phyloP scores from a whole-genome alignment of 495 filamentous ascomycete species.

The Articulospora tetracladia region DNA sequence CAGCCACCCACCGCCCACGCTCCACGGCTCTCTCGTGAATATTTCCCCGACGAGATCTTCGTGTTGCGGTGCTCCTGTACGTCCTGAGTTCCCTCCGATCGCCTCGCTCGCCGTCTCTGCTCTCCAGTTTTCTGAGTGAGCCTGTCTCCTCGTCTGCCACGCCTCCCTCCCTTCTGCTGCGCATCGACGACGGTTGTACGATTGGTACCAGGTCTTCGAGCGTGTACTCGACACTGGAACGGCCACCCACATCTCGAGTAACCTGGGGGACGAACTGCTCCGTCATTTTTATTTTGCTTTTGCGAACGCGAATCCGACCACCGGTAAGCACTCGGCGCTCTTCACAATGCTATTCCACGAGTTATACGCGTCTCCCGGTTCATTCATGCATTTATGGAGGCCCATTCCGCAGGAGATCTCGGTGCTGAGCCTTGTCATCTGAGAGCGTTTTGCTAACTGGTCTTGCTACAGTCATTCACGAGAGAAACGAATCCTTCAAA shows the following conservation, averaged over 20 bases:
- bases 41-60: background rate
- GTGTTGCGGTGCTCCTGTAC: no score
- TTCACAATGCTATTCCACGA: background rate
- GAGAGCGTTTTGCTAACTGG: slow-evolving; percentile 2
- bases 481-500: background rate
- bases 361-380: background rate
- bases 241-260: background rate
- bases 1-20: no score
- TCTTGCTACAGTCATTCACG: slow-evolving; percentile 1
- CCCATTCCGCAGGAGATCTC: no score
- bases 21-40: background rate
- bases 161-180: background rate
- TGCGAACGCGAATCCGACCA: background rate
- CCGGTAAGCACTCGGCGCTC: background rate
- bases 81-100: background rate
- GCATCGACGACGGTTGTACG: background rate
- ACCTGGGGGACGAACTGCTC: background rate
- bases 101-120: background rate
- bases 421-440: background rate
- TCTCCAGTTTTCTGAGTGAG: background rate
- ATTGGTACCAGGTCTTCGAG: background rate
- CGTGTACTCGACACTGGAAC: background rate
- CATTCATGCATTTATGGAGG: no score
- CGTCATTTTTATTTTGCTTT: background rate
- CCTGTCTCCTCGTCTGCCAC: background rate